phyloP scores from a whole-genome alignment of 148 eudicot species.

The Dianthus caryophyllus region DNA sequence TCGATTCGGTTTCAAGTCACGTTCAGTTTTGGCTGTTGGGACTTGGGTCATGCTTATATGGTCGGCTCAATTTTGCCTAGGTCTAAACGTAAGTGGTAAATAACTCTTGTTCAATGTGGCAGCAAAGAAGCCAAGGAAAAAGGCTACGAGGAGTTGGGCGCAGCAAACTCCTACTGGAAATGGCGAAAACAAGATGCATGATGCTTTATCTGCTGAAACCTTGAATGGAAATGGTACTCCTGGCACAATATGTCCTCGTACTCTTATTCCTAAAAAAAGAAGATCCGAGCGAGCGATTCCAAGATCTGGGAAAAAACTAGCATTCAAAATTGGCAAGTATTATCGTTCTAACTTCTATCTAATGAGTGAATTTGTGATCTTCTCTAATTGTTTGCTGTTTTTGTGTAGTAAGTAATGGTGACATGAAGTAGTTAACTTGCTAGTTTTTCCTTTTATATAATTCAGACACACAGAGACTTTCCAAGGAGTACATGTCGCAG shows the following conservation, averaged over 20 bases:
- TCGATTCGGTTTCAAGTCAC: too few relatives aligned
- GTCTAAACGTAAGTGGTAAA: too few relatives aligned
- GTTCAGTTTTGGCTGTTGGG: too few relatives aligned
- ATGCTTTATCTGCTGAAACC: not conserved
- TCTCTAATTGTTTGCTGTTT: not conserved
- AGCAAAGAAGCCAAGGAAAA: constrained; percentile 9
- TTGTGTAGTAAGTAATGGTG: not conserved
- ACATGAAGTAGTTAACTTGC: not conserved
- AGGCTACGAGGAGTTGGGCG: not conserved
- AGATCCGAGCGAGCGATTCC: constrained; percentile 1
- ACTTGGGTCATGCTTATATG: too few relatives aligned
- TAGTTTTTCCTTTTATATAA: not conserved
- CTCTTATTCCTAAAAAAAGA: too few relatives aligned
- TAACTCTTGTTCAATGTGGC: not conserved
- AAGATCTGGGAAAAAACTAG: constrained; percentile 7
- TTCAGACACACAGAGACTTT: constrained; percentile 6
- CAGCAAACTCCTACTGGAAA: not conserved
- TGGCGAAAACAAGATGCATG: not conserved
- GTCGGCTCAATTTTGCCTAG: too few relatives aligned
- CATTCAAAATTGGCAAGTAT: constrained; percentile 13
- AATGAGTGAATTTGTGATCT: not conserved
- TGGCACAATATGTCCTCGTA: not conserved
- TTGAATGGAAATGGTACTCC: not conserved
- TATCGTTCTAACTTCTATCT: not conserved
- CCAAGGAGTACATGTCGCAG: constrained; percentile 21